Conservation (phyloP, 371 early-diverging fungal genomes). For the Parasitella parasitica region DNA sequence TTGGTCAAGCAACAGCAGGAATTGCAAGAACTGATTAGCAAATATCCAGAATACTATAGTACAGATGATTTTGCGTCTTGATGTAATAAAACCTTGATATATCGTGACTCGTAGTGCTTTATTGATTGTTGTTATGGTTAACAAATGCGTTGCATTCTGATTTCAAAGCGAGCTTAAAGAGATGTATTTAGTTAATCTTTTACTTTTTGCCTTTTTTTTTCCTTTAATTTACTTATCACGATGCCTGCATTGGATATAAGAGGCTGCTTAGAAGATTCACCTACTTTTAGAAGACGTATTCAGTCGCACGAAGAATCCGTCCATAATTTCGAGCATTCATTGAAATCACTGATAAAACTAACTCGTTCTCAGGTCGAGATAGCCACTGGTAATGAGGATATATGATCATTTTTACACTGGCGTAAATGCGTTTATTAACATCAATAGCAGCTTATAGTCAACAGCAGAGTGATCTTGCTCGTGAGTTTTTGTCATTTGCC, state of each 20-base stretch:
- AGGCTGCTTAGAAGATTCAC: slow-evolving; percentile 62
- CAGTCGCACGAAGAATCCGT: slow-evolving; percentile 61
- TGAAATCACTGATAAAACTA: slow-evolving; percentile 54
- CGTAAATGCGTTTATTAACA: too few relatives aligned
- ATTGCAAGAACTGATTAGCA: slow-evolving; percentile 71
- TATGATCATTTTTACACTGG: too few relatives aligned
- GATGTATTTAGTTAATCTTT: background rate
- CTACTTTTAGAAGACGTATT: slow-evolving; percentile 57
- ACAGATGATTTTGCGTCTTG: slow-evolving; percentile 47
- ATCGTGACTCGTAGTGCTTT: background rate
- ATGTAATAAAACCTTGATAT: background rate
- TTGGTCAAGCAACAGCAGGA: slow-evolving; percentile 79
- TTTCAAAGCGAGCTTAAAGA: background rate
- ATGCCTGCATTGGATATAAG: slow-evolving; percentile 60
- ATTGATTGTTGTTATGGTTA: background rate
- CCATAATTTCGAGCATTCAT: slow-evolving; percentile 50
- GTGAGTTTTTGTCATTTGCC: slow-evolving; percentile 51
- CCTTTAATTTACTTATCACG: background rate
- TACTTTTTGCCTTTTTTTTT: background rate
- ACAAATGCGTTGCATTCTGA: background rate
- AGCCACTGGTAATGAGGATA: slow-evolving; percentile 55
- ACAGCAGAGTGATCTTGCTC: slow-evolving; percentile 55
- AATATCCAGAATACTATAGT: slow-evolving; percentile 89
- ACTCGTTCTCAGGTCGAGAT: slow-evolving; percentile 56
- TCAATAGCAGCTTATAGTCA: slow-evolving; percentile 49